These are phyloP conservation scores for Verticillium nonalfalfae DNA, from an alignment of 2,329 filamentous ascomycete species.

Conservation along the genomic window DNA sequence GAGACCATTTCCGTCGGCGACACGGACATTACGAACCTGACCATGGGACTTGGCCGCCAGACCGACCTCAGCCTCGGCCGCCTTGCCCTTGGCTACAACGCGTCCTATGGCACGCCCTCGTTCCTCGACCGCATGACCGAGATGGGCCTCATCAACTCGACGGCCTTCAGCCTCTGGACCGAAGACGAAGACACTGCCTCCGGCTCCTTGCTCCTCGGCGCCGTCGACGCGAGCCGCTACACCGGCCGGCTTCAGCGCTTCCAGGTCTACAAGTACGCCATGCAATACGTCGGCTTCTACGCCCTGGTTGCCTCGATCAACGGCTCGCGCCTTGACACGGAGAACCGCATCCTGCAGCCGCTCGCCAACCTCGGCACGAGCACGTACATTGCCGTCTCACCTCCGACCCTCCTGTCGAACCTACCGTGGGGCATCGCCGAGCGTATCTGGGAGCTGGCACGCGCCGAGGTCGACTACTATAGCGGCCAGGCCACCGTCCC, in stretches of 20 bases:
- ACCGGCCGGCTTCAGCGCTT: conserved; percentile 15
- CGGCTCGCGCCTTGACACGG: background rate
- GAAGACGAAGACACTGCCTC: conserved; percentile 9
- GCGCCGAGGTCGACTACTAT: conserved; percentile 15
- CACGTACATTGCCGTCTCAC: background rate
- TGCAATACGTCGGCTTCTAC: background rate
- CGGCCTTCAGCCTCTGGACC: conserved; percentile 64
- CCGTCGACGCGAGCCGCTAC: conserved; percentile 8
- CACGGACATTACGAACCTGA: conserved; percentile 36
- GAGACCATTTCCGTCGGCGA: conserved; percentile 42
- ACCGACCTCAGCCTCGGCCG: conserved; percentile 41
- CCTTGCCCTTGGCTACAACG: conserved; percentile 53
- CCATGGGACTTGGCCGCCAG: conserved; percentile 46
- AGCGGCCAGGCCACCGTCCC: conserved; percentile 12
- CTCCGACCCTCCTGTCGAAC: conserved; percentile 5
- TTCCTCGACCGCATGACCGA: conserved; percentile 58
- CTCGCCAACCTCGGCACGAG: background rate
- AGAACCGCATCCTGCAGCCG: background rate
- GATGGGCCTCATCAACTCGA: conserved; percentile 54
- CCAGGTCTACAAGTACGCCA: background rate
- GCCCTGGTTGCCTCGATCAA: conserved; percentile 3
- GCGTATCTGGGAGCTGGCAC: conserved; percentile 18
- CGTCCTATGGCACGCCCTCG: conserved; percentile 49
- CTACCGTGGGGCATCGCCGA: conserved; percentile 16
- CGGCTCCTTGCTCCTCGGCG: conserved; percentile 7